Evolutionary conservation across 2,329 filamentous ascomycete genomes (phyloP).

Genomic region (Pseudogymnoascus sp.): DNA sequence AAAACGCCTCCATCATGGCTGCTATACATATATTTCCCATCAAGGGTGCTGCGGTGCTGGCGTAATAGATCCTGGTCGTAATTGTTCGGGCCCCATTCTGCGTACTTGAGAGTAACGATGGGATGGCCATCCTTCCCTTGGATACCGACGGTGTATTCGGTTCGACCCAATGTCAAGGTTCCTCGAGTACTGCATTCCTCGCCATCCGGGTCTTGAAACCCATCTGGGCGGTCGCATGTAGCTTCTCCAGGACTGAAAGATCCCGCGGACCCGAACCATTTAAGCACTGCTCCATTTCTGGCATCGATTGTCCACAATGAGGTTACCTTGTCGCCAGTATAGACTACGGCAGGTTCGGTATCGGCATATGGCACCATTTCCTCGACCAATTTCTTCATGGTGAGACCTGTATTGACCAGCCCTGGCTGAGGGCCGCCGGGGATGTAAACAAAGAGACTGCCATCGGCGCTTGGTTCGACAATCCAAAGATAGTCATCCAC

Average conservation of each 20-base stretch:
- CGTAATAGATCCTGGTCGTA: conserved; percentile 78
- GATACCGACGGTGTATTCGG: conserved; percentile 84
- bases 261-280: conserved; percentile 72
- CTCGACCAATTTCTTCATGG: conserved; percentile 82
- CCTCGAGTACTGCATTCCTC: conserved; percentile 74
- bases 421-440: conserved; percentile 53
- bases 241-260: conserved; percentile 34
- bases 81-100: conserved; percentile 91
- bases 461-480: conserved; percentile 83
- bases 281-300: conserved; percentile 70
- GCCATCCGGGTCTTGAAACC: conserved; percentile 46
- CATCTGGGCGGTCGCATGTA: conserved; percentile 54
- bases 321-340: conserved; percentile 86
- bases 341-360: conserved; percentile 69
- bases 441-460: conserved; percentile 77
- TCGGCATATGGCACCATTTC: conserved; percentile 69
- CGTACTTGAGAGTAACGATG: conserved; percentile 84
- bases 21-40: conserved; percentile 82
- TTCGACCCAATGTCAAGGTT: conserved; percentile 74
- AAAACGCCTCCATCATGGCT: conserved; percentile 78
- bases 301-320: conserved; percentile 86
- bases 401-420: conserved; percentile 59
- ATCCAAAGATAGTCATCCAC: conserved; percentile 85
- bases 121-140: conserved; percentile 65
- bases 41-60: conserved; percentile 72